Base-by-base conservation (phyloP, 441 rosid species). In the Erodium texanum region DNA sequence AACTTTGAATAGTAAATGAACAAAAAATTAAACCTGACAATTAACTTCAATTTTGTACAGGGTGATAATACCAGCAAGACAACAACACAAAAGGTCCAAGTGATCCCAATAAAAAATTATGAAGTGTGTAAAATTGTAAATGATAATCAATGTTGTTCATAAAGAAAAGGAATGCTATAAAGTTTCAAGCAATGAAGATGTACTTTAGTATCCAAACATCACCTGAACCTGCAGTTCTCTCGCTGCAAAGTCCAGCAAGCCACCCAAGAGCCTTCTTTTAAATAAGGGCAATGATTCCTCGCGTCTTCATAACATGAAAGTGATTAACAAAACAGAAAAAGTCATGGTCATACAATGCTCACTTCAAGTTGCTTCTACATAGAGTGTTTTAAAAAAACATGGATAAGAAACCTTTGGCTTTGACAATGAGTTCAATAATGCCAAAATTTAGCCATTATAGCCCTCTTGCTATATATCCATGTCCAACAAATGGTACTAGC, bases 171-270 rank as follows among this genome's bases (percentile, higher is more conserved):
- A 34, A 64, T 64, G 15, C 23, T 27, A 32, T 64, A 64, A 29
- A 29, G 43, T 24, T 64, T 32, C 66, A 34, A 29, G 66, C 23
- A 64, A 61, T n/a, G 18, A 41, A 43, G 56, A 64, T n/a, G 59
- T 29, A 32, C 68, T 59, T 62, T 62, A 11, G 45, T 24, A 18
- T 36, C 4, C 23, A 68, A 52, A 74, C 62, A 41, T 64, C 82
- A 95, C 99, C 99, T 95, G 99, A 77, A 82, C 96, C 85, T 89
- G 99, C 74, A 96, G 80, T 82, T 96, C 99, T 79, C 98, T 83
- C 62, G 99, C 93, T 81, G 98, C 87, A 83, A 96, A 96, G 77
- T 96, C 98, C 74, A 93, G 86, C 83, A 96, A 86, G 66, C 89
- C 90, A 81, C 94, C 93, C 82, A 96, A 85, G 77, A 96, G 99